A percentile compares a stretch with the other conserved stretches of the same genome.
Conservation (phyloP, 768 basidiomycete genomes). For the Tulasnella sp. region DNA sequence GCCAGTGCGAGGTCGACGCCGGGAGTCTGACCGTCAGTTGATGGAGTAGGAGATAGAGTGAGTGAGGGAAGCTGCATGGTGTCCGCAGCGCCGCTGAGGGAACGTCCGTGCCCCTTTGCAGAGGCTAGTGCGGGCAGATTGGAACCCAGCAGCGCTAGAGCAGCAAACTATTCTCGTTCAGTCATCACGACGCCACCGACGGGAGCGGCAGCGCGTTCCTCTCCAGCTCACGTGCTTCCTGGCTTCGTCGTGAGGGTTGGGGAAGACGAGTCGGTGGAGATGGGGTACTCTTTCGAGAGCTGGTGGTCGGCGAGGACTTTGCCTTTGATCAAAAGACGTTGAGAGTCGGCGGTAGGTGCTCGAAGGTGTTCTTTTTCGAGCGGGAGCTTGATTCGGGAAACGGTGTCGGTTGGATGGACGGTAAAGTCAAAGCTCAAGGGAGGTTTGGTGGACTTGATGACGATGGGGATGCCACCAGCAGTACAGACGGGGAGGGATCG, state of each 20-base stretch:
- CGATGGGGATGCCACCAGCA: conserved; percentile 54
- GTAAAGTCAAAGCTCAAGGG: conserved; percentile 66
- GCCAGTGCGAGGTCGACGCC: conserved; percentile 13
- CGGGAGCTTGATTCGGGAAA: conserved; percentile 71
- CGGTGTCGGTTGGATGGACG: conserved; percentile 75
- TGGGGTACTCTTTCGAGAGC: conserved; percentile 83
- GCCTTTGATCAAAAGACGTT: conserved; percentile 87
- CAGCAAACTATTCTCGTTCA: conserved; percentile 14
- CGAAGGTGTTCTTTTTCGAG: conserved; percentile 54
- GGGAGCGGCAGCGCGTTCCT: conserved; percentile 2
- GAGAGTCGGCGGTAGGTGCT: conserved; percentile 74
- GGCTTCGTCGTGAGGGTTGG: conserved; percentile 53
- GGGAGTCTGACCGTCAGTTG: conserved; percentile 30
- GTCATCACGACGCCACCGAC: conserved; percentile 9
- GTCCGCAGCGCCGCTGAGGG: conserved; percentile 37
- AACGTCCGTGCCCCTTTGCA: conserved; percentile 27
- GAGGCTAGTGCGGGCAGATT: conserved; percentile 8
- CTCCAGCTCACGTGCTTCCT: conserved; percentile 24
- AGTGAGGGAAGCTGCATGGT: conserved; percentile 73
- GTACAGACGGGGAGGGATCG: conserved; percentile 10
- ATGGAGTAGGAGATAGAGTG: conserved; percentile 73
- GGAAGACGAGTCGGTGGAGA: conserved; percentile 66
- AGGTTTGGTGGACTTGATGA: conserved; percentile 91
- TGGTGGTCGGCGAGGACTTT: conserved; percentile 88
- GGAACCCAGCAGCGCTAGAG: neutral